These are phyloP conservation scores for Puya raimondii DNA, from an alignment of 176 grass and related monocot species.

Conservation along the genomic window DNA sequence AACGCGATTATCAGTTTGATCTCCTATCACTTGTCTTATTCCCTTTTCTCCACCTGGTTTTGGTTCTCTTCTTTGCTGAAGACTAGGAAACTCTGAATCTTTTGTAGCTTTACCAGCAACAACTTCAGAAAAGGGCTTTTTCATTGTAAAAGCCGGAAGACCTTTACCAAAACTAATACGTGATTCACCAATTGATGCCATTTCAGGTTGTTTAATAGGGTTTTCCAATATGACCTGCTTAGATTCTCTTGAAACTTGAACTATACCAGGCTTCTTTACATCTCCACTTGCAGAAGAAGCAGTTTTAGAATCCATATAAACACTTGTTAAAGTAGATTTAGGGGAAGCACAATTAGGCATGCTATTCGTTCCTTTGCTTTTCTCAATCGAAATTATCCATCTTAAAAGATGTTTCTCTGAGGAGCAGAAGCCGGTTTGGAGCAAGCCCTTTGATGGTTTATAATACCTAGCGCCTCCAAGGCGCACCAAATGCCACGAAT, in stretches of 20 bases:
- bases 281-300: conserved; percentile 12
- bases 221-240: conserved; percentile 34
- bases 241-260: background rate
- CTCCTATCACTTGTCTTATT: conserved; percentile 27
- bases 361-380: conserved; percentile 22
- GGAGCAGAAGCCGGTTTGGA: conserved; percentile 77
- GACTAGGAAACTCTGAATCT: conserved; percentile 76
- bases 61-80: conserved; percentile 48
- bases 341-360: conserved; percentile 2
- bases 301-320: conserved; percentile 21
- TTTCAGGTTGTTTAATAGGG: conserved; percentile 44
- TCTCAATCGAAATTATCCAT: conserved; percentile 48
- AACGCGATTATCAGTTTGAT: conserved; percentile 36
- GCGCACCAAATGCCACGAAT: conserved; percentile 66
- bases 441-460: conserved; percentile 74
- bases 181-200: conserved; percentile 25
- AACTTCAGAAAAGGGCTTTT: conserved; percentile 93
- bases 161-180: conserved; percentile 66
- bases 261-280: conserved; percentile 2
- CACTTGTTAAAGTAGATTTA: conserved; percentile 25
- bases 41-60: conserved; percentile 44
- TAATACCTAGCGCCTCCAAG: conserved; percentile 91
- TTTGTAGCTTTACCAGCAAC: conserved; percentile 58
- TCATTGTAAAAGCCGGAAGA: conserved; percentile 79
- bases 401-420: conserved; percentile 68